These are phyloP conservation scores for Truncatella angustata DNA, from an alignment of 2,329 filamentous ascomycete species.

Conservation along the genomic window DNA sequence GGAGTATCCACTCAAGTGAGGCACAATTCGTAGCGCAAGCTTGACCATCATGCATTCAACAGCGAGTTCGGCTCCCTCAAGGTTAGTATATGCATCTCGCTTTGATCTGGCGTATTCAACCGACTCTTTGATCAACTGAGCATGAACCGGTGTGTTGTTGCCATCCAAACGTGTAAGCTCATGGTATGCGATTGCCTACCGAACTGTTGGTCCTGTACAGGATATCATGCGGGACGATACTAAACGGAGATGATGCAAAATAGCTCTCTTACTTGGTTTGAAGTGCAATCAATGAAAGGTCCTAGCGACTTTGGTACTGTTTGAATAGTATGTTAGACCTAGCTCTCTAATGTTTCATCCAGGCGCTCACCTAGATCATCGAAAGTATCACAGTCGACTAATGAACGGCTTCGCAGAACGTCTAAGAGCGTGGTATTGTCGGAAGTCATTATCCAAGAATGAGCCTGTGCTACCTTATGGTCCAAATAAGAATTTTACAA, in stretches of 20 bases:
- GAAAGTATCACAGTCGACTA: constrained; percentile 52
- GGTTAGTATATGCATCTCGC: constrained; percentile 28
- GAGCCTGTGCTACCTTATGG: not conserved
- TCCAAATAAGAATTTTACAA: not conserved
- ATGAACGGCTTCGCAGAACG: constrained; percentile 38
- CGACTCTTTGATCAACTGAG: constrained; percentile 34
- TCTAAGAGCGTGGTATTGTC: constrained; percentile 34
- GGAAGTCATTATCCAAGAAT: constrained; percentile 13
- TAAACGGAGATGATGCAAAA: no score
- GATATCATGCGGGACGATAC: no score
- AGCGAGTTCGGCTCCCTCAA: constrained; percentile 45
- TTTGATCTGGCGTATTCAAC: constrained; percentile 31
- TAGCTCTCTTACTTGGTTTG: constrained; percentile 57
- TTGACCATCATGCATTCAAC: constrained; percentile 58
- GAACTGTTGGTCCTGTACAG: no score
- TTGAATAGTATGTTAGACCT: not conserved
- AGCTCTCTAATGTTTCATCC: not conserved
- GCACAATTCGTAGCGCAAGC: constrained; percentile 49
- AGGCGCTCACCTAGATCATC: constrained; percentile 39
- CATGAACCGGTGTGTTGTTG: constrained; percentile 34
- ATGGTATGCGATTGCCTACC: constrained; percentile 50
- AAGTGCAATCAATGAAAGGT: constrained; percentile 52
- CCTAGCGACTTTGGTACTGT: constrained; percentile 43
- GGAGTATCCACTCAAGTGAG: constrained; percentile 48
- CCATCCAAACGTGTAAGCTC: constrained; percentile 37